Conservation (phyloP, 139 green algal genomes). For the Yamagishiella unicocca region DNA sequence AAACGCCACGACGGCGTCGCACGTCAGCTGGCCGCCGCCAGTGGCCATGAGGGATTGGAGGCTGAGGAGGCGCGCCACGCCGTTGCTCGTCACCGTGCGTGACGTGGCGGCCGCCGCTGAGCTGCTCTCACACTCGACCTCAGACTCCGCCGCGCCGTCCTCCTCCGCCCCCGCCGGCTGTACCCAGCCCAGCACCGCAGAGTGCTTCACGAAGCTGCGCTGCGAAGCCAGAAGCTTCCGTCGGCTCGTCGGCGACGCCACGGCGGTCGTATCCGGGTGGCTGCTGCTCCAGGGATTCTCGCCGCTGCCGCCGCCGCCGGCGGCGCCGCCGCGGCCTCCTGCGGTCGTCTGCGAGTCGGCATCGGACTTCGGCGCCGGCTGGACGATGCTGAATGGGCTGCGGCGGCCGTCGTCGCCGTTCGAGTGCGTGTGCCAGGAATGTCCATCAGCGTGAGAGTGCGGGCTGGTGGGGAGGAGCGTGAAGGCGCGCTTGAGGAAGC, state of each 20-base stretch:
- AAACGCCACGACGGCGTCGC: constrained; percentile 36
- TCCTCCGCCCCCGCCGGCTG: not conserved
- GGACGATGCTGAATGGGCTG: not conserved
- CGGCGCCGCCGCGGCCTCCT: not conserved
- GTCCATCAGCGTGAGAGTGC: not conserved
- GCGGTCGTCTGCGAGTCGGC: too few relatives aligned
- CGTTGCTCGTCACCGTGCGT: not conserved
- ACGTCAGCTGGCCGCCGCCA: constrained; percentile 14
- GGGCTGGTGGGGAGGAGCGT: not conserved
- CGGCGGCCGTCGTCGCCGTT: not conserved
- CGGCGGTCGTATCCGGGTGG: too few relatives aligned
- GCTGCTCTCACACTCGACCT: not conserved
- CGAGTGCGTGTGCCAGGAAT: not conserved
- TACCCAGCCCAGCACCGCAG: constrained; percentile 36
- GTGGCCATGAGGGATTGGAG: constrained; percentile 10
- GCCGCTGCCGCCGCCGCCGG: not conserved
- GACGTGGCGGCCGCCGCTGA: not conserved
- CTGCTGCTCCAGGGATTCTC: not conserved
- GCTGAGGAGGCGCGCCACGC: not conserved
- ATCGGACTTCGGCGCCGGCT: too few relatives aligned
- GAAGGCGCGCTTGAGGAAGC: constrained; percentile 27
- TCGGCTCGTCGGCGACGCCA: too few relatives aligned
- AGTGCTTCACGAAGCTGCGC: constrained; percentile 31
- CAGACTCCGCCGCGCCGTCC: not conserved
- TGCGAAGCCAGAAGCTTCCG: constrained; percentile 12